phyloP scores from a whole-genome alignment of 768 basidiomycete genomes.

The Leccinum subgranulosum region DNA sequence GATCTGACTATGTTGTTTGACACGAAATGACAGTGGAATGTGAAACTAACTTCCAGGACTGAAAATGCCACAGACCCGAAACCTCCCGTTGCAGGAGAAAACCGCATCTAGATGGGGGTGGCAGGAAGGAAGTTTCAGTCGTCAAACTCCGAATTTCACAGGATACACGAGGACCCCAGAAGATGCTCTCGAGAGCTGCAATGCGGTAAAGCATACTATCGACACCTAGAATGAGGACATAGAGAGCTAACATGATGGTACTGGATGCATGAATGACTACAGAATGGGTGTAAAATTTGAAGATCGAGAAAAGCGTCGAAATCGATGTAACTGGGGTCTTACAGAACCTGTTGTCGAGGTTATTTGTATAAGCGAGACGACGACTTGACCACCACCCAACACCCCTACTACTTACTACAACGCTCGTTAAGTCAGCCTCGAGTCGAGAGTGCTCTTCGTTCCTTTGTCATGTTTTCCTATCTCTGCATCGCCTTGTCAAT shows the following conservation, averaged over 20 bases:
- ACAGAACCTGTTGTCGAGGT: too few relatives aligned
- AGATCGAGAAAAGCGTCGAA: background rate
- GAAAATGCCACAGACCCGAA: background rate
- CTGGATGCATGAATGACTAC: background rate
- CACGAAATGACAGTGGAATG: background rate
- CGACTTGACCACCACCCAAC: background rate
- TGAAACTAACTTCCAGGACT: background rate
- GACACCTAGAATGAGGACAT: background rate
- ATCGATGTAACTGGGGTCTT: constrained; percentile 1
- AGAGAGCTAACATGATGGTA: too few relatives aligned
- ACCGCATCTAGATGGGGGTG: too few relatives aligned
- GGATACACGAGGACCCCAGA: constrained; percentile 1
- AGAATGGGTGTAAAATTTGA: background rate
- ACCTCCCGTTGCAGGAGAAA: background rate
- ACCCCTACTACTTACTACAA: background rate
- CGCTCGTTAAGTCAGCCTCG: constrained; percentile 12
- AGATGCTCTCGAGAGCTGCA: background rate
- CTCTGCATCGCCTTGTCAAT: constrained; percentile 45
- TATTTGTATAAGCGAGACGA: background rate
- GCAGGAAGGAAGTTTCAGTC: too few relatives aligned
- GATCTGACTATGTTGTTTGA: too few relatives aligned
- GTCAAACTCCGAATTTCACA: background rate
- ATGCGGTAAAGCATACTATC: background rate
- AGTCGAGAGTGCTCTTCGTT: constrained; percentile 1
- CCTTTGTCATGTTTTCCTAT: constrained; percentile 27